These are phyloP conservation scores for Cubamyces sp. DNA, from an alignment of 768 basidiomycete genomes.

Conservation along the genomic window DNA sequence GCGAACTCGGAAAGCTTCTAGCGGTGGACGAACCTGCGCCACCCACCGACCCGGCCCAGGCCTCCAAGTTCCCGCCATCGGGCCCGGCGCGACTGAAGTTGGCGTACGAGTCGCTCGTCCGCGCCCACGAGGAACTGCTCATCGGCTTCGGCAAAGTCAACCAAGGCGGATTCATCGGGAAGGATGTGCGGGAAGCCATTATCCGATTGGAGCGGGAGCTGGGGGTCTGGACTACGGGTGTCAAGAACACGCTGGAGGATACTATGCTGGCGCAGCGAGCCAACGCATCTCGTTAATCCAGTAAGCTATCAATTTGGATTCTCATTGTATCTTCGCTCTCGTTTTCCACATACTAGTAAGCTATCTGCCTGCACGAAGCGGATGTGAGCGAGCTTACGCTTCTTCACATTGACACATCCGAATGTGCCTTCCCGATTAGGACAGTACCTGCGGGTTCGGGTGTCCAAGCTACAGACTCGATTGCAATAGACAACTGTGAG, in stretches of 20 bases:
- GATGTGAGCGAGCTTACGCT: too few relatives aligned
- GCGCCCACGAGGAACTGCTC: slow-evolving; percentile 61
- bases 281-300: not conserved
- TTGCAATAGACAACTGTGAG: too few relatives aligned
- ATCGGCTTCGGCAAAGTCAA: slow-evolving; percentile 74
- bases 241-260: slow-evolving; percentile 60
- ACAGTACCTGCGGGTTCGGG: too few relatives aligned
- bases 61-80: slow-evolving; percentile 60
- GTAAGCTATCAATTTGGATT: too few relatives aligned
- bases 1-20: slow-evolving; percentile 82
- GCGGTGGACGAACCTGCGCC: slow-evolving; percentile 75
- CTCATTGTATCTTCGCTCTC: too few relatives aligned
- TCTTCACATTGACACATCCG: too few relatives aligned
- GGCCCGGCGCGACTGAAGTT: slow-evolving; percentile 65
- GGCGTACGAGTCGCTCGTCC: slow-evolving; percentile 65
- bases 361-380: too few relatives aligned
- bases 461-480: too few relatives aligned
- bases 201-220: slow-evolving; percentile 75
- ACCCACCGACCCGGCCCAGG: slow-evolving; percentile 22
- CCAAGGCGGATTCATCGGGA: slow-evolving; percentile 74
- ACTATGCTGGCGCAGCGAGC: slow-evolving; percentile 8
- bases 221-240: slow-evolving; percentile 65
- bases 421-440: too few relatives aligned
- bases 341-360: too few relatives aligned
- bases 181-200: slow-evolving; percentile 59